Evolutionary conservation across 1,139 yeast genomes (phyloP), one percentile per base, ranked within the genome.

Genomic region (Keqinozyma sinolaborantium): DNA sequence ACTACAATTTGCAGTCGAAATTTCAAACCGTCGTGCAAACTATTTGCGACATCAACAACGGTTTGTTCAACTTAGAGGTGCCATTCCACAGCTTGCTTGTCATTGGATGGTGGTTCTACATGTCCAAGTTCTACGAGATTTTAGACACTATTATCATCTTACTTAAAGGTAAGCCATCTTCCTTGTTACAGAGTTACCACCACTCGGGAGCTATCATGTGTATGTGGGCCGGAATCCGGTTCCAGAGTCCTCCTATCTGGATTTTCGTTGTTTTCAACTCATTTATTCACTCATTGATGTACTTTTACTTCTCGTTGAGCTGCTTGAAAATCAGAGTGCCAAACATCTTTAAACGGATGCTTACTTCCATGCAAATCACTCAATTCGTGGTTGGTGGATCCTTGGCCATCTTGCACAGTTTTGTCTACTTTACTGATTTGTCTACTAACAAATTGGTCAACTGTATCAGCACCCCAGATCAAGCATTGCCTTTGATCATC

Each of bases 201-300:
- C 92, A 83, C 53, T 77, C 90, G 2, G 92, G 90, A 24, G 92
- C 92, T 30, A 82, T 82, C 82, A 64, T 82, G 61, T 79, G 86
- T 44, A 82, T 82, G 90, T 82, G 88, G 88, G 77, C 84, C 3
- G 92, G 90, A 3, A 73, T 80, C 36, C 63, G 90, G 36, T 83
- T 63, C 54, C 75, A 76, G 36, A 74, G 86, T 9, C 86, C 88
- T 8, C 90, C 90, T 25, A 81, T 82, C 50, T 82, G 90, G 92
- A 78, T 82, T 44, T 82, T 82, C 56, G 88, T 82, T 32, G 86
- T 79, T 16, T 83, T 82, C 73, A 83, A 82, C 64, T 80, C 87
- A 10, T 76, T 82, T 51, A 80, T 83, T 51, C 90, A 83, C 61
- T 68, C 85, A 24, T 70, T 82, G 57, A 83, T 83, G 90, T 83